Conservation (phyloP, 2,329 filamentous ascomycete species). For the Clathrospora elynae region DNA sequence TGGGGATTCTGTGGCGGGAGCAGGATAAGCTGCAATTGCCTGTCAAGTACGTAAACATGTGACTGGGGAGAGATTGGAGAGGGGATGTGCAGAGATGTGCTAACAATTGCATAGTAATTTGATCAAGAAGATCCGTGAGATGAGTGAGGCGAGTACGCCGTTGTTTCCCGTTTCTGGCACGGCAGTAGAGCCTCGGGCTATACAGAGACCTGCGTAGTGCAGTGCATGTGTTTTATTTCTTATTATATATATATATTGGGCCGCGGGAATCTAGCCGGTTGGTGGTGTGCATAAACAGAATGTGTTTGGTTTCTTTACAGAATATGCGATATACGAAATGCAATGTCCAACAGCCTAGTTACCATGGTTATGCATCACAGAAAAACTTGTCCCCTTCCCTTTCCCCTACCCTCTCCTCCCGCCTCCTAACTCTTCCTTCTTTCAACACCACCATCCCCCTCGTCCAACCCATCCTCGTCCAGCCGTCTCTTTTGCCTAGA, state of each 20-base stretch:
- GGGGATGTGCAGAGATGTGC: too few relatives aligned
- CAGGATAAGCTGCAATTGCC: slow-evolving; percentile 48
- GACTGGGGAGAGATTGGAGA: too few relatives aligned
- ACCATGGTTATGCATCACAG: too few relatives aligned
- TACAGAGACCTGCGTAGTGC: slow-evolving; percentile 19
- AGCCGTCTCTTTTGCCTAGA: too few relatives aligned
- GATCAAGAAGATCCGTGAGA: slow-evolving; percentile 54
- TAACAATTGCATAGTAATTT: slow-evolving; percentile 45
- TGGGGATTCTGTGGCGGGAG: slow-evolving; percentile 62
- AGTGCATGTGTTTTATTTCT: not conserved
- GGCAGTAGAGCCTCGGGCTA: slow-evolving; percentile 8
- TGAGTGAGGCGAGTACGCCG: slow-evolving; percentile 43
- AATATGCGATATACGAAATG: too few relatives aligned
- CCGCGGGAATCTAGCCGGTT: too few relatives aligned
- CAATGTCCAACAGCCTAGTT: too few relatives aligned
- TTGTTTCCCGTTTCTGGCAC: slow-evolving; percentile 26
- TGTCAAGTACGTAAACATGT: slow-evolving; percentile 42
- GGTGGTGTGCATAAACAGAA: too few relatives aligned
- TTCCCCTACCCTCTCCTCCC: not conserved
- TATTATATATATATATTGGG: too few relatives aligned
- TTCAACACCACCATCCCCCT: not conserved
- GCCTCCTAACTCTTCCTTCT: not conserved
- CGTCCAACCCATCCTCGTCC: not conserved
- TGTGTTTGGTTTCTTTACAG: too few relatives aligned
- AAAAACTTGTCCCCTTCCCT: not conserved